Conservation (phyloP, 352 stramenopile species). For the Halophytophthora polymorphica region DNA sequence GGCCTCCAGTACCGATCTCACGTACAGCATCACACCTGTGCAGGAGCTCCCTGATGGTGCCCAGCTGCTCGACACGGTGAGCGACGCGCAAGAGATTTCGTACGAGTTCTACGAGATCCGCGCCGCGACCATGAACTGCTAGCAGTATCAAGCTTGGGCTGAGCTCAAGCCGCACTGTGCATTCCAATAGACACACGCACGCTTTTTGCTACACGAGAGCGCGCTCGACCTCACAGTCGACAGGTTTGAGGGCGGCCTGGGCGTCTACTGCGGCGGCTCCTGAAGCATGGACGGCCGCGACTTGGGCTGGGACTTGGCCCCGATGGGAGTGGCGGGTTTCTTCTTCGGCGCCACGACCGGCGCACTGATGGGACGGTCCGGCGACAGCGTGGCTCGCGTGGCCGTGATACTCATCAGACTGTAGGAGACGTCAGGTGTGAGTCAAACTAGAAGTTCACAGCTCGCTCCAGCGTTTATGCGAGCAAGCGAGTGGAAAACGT, state of each 20-base stretch:
- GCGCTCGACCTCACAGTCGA: too few relatives aligned
- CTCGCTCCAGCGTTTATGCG: not conserved
- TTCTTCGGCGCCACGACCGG: conserved; percentile 44
- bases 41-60: conserved; percentile 48
- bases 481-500: conserved; percentile 1
- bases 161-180: too few relatives aligned
- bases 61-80: conserved; percentile 72
- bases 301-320: conserved; percentile 18
- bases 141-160: too few relatives aligned
- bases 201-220: too few relatives aligned
- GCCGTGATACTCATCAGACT: conserved; percentile 43
- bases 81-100: conserved; percentile 68
- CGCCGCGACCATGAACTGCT: conserved; percentile 17
- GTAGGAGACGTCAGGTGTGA: not conserved
- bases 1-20: conserved; percentile 47
- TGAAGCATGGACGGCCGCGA: conserved; percentile 8
- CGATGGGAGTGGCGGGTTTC: conserved; percentile 17
- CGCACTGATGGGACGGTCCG: conserved; percentile 51
- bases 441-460: not conserved
- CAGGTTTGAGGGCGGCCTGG: too few relatives aligned
- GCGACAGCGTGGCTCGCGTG: conserved; percentile 29
- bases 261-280: conserved; percentile 4
- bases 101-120: conserved; percentile 89
- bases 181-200: too few relatives aligned
- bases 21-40: conserved; percentile 70